Base-by-base conservation (phyloP, 768 basidiomycete species). In the Lactarius hatsudake region DNA sequence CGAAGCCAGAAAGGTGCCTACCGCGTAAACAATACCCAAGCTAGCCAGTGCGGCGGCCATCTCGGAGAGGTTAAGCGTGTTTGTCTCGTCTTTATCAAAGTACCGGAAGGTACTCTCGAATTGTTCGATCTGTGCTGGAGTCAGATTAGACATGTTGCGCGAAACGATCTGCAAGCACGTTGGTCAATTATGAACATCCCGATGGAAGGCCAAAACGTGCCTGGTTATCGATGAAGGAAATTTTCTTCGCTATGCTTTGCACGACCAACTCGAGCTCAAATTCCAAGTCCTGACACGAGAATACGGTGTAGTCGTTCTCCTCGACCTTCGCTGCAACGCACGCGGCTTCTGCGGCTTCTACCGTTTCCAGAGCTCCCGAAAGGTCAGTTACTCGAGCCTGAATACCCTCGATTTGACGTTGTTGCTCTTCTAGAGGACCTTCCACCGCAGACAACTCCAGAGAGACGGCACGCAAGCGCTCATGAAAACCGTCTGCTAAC, bases 61-160 rank as follows among this genome's bases (percentile, higher is more conserved):
- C 77, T 98, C 94, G 7, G 92, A 83, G 66, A 89, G 74, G 66
- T 84, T 86, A 45, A 98, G 84, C 0, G 93, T 94, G 74, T 98
- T 97, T 45, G 90, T 87, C 72, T 93, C 90, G 71, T 98, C 95
- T 69, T 87, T 87, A 77, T 98, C 96, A 73, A 99, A 99, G 79
- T 98, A 96, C 61, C 96, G 87, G 87, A 99, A 98, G 1, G 95
- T 96, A 75, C 89, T 87, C 77, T 98, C 96, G 71, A 97, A 96
- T 74, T 98, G 95, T 74, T 98, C 96, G 28, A 98, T 82, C 74
- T 95, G 94, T 17, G 94, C 95, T 0, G 97, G 95, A 0, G 96
- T 96, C 69, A 99, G 78, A 75, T 98, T 97, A 30, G 94, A 91
- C 86, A 93, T 89, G 72, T 93, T 94, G 55, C 94, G 84, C 15